These are phyloP conservation scores for Alternaria viburni DNA, from an alignment of 2,329 filamentous ascomycete species.

Conservation along the genomic window DNA sequence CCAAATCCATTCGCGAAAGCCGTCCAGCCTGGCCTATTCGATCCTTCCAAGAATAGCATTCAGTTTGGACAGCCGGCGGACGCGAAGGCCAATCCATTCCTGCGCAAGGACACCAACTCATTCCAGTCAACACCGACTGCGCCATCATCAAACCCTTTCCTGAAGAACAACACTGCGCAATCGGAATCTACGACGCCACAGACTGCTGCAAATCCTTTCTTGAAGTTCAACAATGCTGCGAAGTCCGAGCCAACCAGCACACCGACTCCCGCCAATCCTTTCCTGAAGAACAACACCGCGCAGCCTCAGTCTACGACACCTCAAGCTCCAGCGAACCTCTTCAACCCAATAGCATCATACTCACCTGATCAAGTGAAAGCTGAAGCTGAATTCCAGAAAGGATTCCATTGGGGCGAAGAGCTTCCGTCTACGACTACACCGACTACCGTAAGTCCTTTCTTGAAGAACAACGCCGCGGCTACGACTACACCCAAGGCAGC, in stretches of 20 bases:
- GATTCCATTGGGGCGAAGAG: neutral
- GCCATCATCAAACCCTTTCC: constrained; percentile 11
- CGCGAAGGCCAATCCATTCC: constrained; percentile 16
- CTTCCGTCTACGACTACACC: neutral
- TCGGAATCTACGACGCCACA: neutral
- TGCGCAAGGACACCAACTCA: neutral
- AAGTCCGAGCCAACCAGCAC: neutral
- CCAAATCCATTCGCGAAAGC: constrained; percentile 21
- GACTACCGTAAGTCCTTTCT: too few relatives aligned
- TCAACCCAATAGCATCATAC: too few relatives aligned
- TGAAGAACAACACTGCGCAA: constrained; percentile 1
- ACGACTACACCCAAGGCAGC: constrained; percentile 8
- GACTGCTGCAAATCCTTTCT: constrained; percentile 14
- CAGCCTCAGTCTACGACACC: neutral
- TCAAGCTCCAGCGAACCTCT: constrained; percentile 5
- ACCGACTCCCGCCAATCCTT: constrained; percentile 2
- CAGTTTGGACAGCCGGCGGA: constrained; percentile 28
- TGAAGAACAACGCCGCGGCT: too few relatives aligned
- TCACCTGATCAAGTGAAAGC: too few relatives aligned
- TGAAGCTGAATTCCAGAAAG: neutral
- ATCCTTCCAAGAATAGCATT: constrained; percentile 34
- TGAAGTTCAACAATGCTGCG: constrained; percentile 1
- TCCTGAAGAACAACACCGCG: neutral
- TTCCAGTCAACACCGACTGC: neutral
- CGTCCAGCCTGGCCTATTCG: constrained; percentile 37